A percentile compares a stretch with the other conserved stretches of the same genome.
Evolutionary conservation across 306 rosid species (phyloP).

Genomic region (Prunus mongolica): DNA sequence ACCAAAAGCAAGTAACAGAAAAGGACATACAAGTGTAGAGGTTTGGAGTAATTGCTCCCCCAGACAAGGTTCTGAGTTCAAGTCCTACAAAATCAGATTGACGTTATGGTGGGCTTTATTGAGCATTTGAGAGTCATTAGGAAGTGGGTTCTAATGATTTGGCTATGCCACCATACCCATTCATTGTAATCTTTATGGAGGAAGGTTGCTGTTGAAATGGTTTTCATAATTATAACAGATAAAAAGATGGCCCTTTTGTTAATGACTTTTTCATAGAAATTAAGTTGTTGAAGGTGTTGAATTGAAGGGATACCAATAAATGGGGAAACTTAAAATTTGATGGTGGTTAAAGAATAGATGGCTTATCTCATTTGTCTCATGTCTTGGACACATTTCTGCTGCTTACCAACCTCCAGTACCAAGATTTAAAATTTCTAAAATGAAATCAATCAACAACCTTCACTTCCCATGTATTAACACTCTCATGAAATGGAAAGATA

Average conservation of each 20-base stretch:
- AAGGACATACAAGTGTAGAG: too few relatives aligned
- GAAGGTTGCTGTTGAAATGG: slow-evolving; percentile 23
- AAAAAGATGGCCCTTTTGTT: slow-evolving; percentile 8
- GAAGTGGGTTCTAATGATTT: slow-evolving; percentile 27
- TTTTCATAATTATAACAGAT: slow-evolving; percentile 6
- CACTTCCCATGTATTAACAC: slow-evolving; percentile 4
- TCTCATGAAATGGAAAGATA: background rate
- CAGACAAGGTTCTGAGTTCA: too few relatives aligned
- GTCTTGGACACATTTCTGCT: background rate
- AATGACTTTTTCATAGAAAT: background rate
- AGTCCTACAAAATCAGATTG: background rate
- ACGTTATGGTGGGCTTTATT: slow-evolving; percentile 10
- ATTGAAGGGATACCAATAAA: slow-evolving; percentile 15
- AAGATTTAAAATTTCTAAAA: background rate
- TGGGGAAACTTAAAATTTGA: slow-evolving; percentile 4
- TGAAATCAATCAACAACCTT: background rate
- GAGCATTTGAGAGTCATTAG: slow-evolving; percentile 1
- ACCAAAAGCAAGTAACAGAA: background rate
- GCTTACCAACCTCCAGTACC: background rate
- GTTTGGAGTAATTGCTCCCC: too few relatives aligned
- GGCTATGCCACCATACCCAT: slow-evolving; percentile 32
- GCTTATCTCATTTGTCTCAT: slow-evolving; percentile 6
- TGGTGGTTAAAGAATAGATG: slow-evolving; percentile 15
- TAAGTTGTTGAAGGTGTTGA: slow-evolving; percentile 20
- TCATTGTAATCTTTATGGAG: slow-evolving; percentile 34